Evolutionary conservation across 345 rosid species (phyloP), one percentile per base, ranked within the genome.

Genomic region (Citrus reticulata): DNA sequence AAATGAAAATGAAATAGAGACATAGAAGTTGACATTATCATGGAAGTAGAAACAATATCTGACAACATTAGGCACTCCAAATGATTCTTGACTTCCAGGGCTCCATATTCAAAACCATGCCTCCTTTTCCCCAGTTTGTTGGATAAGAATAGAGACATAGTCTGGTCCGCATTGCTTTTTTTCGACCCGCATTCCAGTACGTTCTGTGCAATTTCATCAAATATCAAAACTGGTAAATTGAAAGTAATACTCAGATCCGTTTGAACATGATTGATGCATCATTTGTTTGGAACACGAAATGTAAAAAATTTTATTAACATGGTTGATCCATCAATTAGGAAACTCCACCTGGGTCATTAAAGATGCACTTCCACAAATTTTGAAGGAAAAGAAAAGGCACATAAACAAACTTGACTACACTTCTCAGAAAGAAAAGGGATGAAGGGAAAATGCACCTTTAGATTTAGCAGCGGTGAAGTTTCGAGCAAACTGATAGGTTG

Each of bases 401-500:
- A 24, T 32, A n/a, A n/a, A 54, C 55, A 60, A 60, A 58, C 54
- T n/a, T 76, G 32, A 76, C 2, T 34, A 32, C 32, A 76, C 3
- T 54, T 65, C 46, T 57, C 22, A 63, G 40, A 73, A 34, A 19
- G 19, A 24, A 27, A 19, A n/a, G 66, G 35, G 54, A 19, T 35
- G 66, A n/a, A 32, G 72, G 24, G 71, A 51, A 68, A 65, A 68
- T 74, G 73, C 25, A 90, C 97, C 97, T 91, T 93, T 7, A 93
- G 84, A 77, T 91, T 93, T 42, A 93, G 85, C 64, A 93, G 70
- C 1, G 97, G 97, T 37, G 95, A 91, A 80, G 88, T 86, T 88
- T 93, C 94, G 65, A 94, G 95, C 72, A 91, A 86, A 85, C 98
- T 94, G 39, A 96, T 78, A 2, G 99, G 99, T 60, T 96, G 98